A percentile compares a stretch with the other conserved stretches of the same genome.
Evolutionary conservation across 1,284 basidiomycete genomes (phyloP).

Genomic region (Exobasidium rhododendri): DNA sequence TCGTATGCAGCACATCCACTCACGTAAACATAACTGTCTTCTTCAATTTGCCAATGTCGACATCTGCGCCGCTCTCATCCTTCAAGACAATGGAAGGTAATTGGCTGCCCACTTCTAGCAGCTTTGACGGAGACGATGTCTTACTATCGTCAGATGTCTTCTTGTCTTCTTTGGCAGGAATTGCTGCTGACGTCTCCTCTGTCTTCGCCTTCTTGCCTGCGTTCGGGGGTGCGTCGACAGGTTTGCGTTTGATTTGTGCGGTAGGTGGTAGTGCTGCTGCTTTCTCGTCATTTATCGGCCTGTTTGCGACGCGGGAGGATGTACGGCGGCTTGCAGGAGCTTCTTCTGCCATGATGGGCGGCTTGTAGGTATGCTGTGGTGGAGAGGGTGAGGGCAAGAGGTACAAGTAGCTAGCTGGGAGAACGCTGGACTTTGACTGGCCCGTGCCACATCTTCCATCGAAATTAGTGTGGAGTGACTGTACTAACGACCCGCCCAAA

Average conservation of each 20-base stretch:
- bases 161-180: background rate
- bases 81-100: slow-evolving; percentile 73
- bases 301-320: background rate
- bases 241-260: background rate
- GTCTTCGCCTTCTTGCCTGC: slow-evolving; percentile 21
- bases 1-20: background rate
- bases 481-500: too few species aligned
- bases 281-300: background rate
- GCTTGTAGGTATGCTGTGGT: background rate
- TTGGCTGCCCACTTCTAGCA: slow-evolving; percentile 69
- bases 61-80: slow-evolving; percentile 31
- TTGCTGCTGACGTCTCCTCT: background rate
- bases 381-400: too few species aligned
- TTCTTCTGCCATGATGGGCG: background rate
- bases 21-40: slow-evolving; percentile 29
- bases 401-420: too few species aligned
- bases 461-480: too few species aligned
- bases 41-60: slow-evolving; percentile 18
- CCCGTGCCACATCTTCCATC: too few species aligned
- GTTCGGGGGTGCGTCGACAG: background rate
- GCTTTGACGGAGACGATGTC: background rate
- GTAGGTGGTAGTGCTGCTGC: too few species aligned
- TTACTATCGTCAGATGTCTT: background rate
- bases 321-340: background rate
- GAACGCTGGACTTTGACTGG: too few species aligned